Conservation (phyloP, 371 early-diverging fungal genomes). For the Lichtheimia ornata region DNA sequence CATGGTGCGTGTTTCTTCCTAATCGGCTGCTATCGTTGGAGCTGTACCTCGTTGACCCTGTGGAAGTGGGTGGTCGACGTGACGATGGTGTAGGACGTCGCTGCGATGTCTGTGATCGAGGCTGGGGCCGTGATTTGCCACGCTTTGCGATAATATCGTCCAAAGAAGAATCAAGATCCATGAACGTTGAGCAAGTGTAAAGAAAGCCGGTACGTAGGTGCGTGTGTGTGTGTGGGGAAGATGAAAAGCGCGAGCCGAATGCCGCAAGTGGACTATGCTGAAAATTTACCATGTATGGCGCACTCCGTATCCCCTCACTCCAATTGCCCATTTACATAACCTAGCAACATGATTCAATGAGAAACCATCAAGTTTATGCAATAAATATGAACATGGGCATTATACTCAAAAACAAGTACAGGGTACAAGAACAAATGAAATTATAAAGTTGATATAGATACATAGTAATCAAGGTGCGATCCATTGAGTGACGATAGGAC, state of each 20-base stretch:
- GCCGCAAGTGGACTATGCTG: too few species aligned
- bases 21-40: neutral
- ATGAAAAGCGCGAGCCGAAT: too few species aligned
- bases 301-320: too few species aligned
- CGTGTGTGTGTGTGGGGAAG: too few species aligned
- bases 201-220: too few species aligned
- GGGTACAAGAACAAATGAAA: neutral
- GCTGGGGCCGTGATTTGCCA: neutral
- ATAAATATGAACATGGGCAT: too few species aligned
- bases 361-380: too few species aligned
- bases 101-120: neutral
- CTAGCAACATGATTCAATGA: too few species aligned
- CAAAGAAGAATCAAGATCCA: conserved; percentile 24
- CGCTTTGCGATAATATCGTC: conserved; percentile 27
- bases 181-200: neutral
- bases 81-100: neutral
- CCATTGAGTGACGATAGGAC: conserved; percentile 45
- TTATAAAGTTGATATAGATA: neutral
- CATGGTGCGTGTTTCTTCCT: neutral
- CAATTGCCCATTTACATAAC: too few species aligned
- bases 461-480: conserved; percentile 33
- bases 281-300: too few species aligned
- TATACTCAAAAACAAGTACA: too few species aligned
- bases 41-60: neutral
- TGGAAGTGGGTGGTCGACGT: neutral